Evolutionary conservation across 108 stramenopile genomes (phyloP).

Genomic region (Licmophora abbreviata): DNA sequence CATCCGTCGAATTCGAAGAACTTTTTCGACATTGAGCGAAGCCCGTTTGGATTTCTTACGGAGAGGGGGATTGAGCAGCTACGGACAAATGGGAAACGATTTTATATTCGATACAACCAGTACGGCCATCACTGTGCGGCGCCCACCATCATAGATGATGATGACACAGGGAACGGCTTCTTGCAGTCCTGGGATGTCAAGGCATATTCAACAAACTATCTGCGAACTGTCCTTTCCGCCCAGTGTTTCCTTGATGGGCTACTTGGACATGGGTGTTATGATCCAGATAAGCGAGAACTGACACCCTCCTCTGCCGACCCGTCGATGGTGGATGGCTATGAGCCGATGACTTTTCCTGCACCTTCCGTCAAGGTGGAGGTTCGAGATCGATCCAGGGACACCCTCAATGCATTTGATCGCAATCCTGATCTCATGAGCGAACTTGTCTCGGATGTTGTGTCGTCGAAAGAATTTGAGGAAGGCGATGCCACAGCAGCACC

Average conservation of each 20-base stretch:
- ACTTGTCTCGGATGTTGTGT: constrained; percentile 48
- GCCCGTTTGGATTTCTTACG: constrained; percentile 69
- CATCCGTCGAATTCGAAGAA: constrained; percentile 27
- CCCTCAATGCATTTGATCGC: constrained; percentile 72
- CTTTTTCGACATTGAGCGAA: constrained; percentile 27
- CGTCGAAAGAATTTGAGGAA: constrained; percentile 42
- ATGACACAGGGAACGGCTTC: constrained; percentile 25
- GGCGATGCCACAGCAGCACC: constrained; percentile 45
- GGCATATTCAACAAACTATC: constrained; percentile 68
- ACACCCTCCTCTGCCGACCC: neutral
- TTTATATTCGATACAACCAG: constrained; percentile 37
- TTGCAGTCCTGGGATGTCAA: constrained; percentile 54
- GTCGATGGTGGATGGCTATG: constrained; percentile 10
- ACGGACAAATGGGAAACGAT: constrained; percentile 31
- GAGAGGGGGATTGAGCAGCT: constrained; percentile 59
- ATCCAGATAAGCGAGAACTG: neutral
- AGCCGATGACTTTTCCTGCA: constrained; percentile 15
- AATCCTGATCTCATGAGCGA: constrained; percentile 57
- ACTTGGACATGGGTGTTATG: constrained; percentile 22
- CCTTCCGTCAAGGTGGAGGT: constrained; percentile 33
- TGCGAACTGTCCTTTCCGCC: constrained; percentile 63
- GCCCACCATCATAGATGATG: constrained; percentile 6
- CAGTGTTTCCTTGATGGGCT: constrained; percentile 74
- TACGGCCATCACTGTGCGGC: constrained; percentile 21
- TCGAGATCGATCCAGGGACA: constrained; percentile 42